phyloP scores from a whole-genome alignment of 2,329 filamentous ascomycete species.

The Cercospora citrullina region DNA sequence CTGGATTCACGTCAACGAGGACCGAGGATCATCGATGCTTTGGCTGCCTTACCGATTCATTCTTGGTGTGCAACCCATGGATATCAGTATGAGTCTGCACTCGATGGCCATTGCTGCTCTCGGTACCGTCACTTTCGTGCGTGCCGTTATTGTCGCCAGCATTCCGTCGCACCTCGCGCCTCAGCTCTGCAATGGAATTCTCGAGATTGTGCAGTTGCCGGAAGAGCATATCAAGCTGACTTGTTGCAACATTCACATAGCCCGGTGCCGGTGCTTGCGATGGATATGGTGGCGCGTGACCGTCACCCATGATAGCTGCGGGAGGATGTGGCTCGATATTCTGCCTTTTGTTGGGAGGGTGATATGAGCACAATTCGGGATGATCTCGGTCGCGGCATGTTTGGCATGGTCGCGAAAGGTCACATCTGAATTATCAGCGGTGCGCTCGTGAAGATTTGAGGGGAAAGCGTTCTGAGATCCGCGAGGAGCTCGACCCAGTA shows the following conservation, averaged over 20 bases:
- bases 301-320: conserved; percentile 18
- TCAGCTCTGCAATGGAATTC: conserved; percentile 48
- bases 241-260: conserved; percentile 36
- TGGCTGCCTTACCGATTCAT: conserved; percentile 42
- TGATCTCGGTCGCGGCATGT: conserved; percentile 54
- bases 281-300: conserved; percentile 23
- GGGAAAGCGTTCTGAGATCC: neutral
- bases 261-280: conserved; percentile 12
- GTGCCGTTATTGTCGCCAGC: conserved; percentile 20
- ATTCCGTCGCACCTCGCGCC: conserved; percentile 35
- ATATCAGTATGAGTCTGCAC: conserved; percentile 44
- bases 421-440: conserved; percentile 42
- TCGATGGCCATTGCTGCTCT: conserved; percentile 19
- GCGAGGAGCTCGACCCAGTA: neutral
- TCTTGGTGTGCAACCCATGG: conserved; percentile 62
- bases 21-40: neutral
- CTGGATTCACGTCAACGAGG: neutral
- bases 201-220: conserved; percentile 51
- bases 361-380: conserved; percentile 51
- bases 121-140: conserved; percentile 24
- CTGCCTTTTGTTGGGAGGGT: conserved; percentile 42
- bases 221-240: conserved; percentile 52
- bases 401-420: conserved; percentile 50
- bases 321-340: conserved; percentile 29
- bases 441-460: neutral